These are phyloP conservation scores for Plasmodium vivax DNA, from an alignment of 169 alveolate genomes.

Conservation along the genomic window DNA sequence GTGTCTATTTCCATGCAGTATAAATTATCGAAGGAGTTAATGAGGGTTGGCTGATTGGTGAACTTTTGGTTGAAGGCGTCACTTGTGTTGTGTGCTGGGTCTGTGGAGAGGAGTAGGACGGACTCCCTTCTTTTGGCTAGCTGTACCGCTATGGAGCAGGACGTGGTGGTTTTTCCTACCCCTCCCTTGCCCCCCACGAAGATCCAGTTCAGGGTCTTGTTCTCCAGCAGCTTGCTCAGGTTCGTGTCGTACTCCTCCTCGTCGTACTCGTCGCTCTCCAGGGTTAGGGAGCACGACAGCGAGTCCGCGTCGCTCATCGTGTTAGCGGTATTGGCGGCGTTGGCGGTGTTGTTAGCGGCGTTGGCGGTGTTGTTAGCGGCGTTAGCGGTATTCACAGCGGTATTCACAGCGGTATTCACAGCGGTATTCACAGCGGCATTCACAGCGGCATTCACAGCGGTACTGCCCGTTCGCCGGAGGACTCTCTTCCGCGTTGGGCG, in stretches of 20 bases:
- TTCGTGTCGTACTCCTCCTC: constrained; percentile 52
- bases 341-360: not conserved
- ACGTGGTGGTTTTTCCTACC: constrained; percentile 99
- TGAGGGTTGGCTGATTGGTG: constrained; percentile 93
- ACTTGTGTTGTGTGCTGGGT: constrained; percentile 99
- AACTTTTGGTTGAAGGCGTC: constrained; percentile 98
- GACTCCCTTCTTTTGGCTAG: constrained; percentile 94
- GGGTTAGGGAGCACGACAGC: constrained; percentile 32
- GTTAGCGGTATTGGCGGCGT: not conserved
- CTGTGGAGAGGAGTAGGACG: constrained; percentile 97
- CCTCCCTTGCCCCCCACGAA: constrained; percentile 99
- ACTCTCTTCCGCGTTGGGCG: not conserved
- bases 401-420: too few relatives aligned
- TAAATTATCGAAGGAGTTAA: constrained; percentile 95
- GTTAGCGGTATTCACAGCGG: too few relatives aligned
- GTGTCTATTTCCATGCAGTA: constrained; percentile 97
- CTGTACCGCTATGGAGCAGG: constrained; percentile 95
- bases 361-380: too few relatives aligned
- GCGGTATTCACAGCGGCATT: too few relatives aligned
- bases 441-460: too few relatives aligned
- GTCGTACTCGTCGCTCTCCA: constrained; percentile 17
- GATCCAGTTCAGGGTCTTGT: constrained; percentile 94
- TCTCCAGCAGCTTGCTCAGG: constrained; percentile 50
- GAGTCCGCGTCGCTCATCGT: constrained; percentile 42
- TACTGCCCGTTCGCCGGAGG: not conserved